A percentile compares a stretch with the other conserved stretches of the same genome.
These are phyloP conservation scores for Pilatotrama ljubarskyi DNA, from an alignment of 768 basidiomycete genomes.

Conservation along the genomic window DNA sequence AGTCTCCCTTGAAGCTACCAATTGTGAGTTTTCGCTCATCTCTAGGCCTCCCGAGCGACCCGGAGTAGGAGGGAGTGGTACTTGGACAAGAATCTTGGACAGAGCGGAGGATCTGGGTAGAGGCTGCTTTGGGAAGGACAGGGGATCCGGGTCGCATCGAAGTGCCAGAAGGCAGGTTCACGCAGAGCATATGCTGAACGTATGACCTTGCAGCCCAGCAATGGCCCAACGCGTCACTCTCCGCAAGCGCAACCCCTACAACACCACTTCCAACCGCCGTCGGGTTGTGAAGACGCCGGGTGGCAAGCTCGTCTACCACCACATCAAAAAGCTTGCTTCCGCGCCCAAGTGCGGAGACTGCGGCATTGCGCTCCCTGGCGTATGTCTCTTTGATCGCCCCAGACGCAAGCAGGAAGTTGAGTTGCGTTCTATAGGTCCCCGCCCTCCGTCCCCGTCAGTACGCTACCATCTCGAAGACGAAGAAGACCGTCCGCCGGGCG, in stretches of 20 bases:
- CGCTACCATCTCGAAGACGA: constrained; percentile 93
- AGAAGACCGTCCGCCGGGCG: constrained; percentile 94
- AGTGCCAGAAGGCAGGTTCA: neutral
- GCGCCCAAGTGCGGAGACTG: constrained; percentile 99
- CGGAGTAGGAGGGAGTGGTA: neutral
- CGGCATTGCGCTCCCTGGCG: constrained; percentile 89
- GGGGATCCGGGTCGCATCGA: constrained; percentile 2
- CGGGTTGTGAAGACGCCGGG: constrained; percentile 98
- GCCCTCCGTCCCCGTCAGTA: constrained; percentile 96
- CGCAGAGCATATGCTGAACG: constrained; percentile 17
- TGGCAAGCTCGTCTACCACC: constrained; percentile 97
- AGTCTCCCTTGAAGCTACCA: constrained; percentile 22
- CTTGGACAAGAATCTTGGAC: neutral
- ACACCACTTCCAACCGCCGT: constrained; percentile 95
- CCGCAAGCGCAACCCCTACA: constrained; percentile 97
- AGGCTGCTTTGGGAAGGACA: neutral
- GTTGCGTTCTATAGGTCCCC: constrained; percentile 61
- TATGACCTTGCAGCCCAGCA: constrained; percentile 27
- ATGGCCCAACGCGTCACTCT: constrained; percentile 99
- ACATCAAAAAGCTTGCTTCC: constrained; percentile 91
- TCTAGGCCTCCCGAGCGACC: neutral
- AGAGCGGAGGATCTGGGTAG: neutral
- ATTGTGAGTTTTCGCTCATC: constrained; percentile 24
- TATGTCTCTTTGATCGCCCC: constrained; percentile 44
- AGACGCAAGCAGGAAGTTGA: neutral